A percentile compares a stretch with the other conserved stretches of the same genome.
Evolutionary conservation across 2,329 filamentous ascomycete genomes (phyloP).

Genomic region (Nemania sp.): DNA sequence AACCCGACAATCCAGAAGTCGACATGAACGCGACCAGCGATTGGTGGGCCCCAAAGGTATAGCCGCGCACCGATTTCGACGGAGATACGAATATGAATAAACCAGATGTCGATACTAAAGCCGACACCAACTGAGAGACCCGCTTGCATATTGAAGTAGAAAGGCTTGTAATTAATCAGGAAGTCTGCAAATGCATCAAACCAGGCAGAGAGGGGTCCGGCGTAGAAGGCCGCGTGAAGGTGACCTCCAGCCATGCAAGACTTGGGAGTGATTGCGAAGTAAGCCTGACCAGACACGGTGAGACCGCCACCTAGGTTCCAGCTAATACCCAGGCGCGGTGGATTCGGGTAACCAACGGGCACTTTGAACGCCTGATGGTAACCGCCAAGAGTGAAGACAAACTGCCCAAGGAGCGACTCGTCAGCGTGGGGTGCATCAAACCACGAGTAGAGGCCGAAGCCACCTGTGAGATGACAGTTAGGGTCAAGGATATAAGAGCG

Average conservation of each 20-base stretch:
- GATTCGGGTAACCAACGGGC: constrained; percentile 48
- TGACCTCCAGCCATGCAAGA: constrained; percentile 57
- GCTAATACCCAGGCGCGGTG: constrained; percentile 50
- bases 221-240: constrained; percentile 46
- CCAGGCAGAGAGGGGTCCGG: constrained; percentile 53
- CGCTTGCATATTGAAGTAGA: constrained; percentile 51
- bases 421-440: constrained; percentile 46
- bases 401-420: constrained; percentile 52
- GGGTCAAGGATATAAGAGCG: constrained; percentile 55
- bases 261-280: constrained; percentile 61
- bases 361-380: constrained; percentile 55
- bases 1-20: constrained; percentile 49
- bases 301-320: constrained; percentile 52
- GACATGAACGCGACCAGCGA: constrained; percentile 49
- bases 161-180: constrained; percentile 57
- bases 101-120: constrained; percentile 47
- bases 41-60: constrained; percentile 48
- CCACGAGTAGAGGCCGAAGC: constrained; percentile 57
- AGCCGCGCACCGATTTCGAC: constrained; percentile 49
- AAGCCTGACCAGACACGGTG: constrained; percentile 55
- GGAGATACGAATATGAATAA: constrained; percentile 46
- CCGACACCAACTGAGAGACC: constrained; percentile 48
- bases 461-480: constrained; percentile 57
- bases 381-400: constrained; percentile 60
- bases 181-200: constrained; percentile 58